Evolutionary conservation across 495 filamentous ascomycete species (phyloP), one percentile per base, ranked within the genome.

Genomic region (Letharia columbiana): DNA sequence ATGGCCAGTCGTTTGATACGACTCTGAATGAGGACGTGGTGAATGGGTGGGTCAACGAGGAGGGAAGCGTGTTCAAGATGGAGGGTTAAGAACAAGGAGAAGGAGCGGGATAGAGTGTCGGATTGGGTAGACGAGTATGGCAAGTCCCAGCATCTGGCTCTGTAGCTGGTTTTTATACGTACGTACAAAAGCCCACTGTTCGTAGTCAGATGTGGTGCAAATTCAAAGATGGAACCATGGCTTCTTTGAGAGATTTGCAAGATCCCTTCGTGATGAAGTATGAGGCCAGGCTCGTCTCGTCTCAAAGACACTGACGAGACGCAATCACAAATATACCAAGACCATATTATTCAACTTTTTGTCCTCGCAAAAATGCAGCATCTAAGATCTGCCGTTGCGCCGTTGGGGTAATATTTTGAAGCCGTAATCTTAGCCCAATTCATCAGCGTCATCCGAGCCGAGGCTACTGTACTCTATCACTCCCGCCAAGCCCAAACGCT

Each of bases 1-100:
- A 76, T 52, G 62, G 61, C 47, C 69, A 70, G 40, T 57, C 66
- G 1, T 79, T 81, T 65, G 69, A 63, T 40, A 65, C 45, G 23
- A 56, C n/a, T 5, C 58, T 72, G 35, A 49, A 41, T 42, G 58
- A 40, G 31, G n/a, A 61, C 23, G 28, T 50, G 6, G 60, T 71
- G 20, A 57, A 67, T 59, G 58, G 57, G 20, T 69, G 67, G 67
- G 23, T 67, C 40, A 13, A 60, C 35, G 62, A 67, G 42, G 23
- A 65, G 17, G 64, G 64, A 18, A 63, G 33, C 50, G 20, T 67
- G 33, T 67, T 71, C 56, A 57, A 41, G 28, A 67, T 71, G 64
- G 61, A 41, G 11, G 60, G 31, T 33, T 65, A 50, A 60, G 57
- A 39, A n/a, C 37, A 8, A 18, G 28, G 50, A 44, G 20, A n/a